Conservation (phyloP, 225 moss, liverwort and hornwort species). For the Polytrichum formosum region DNA sequence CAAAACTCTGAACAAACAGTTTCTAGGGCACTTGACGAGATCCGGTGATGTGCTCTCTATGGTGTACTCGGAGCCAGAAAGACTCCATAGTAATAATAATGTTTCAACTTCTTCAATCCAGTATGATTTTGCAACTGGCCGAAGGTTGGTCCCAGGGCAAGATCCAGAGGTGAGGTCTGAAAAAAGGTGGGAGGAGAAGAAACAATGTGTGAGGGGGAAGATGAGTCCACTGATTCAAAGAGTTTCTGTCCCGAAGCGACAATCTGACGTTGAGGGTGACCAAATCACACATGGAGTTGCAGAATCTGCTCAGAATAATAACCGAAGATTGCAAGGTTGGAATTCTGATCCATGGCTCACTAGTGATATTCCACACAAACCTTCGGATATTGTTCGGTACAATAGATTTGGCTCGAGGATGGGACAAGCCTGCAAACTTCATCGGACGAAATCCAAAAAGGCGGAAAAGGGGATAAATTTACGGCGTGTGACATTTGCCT, state of each 20-base stretch:
- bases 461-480: slow-evolving; percentile 16
- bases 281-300: no score
- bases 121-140: slow-evolving; percentile 40
- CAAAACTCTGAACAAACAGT: slow-evolving; percentile 16
- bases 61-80: slow-evolving; percentile 8
- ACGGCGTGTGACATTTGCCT: slow-evolving; percentile 50
- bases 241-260: no score
- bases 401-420: slow-evolving; percentile 24
- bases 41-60: slow-evolving; percentile 1
- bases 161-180: slow-evolving; percentile 16
- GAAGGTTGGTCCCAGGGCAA: slow-evolving; percentile 25
- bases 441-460: slow-evolving; percentile 5
- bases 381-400: slow-evolving; percentile 35
- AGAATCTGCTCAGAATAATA: neutral
- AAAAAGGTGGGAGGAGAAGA: neutral
- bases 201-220: neutral
- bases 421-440: slow-evolving; percentile 15
- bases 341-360: slow-evolving; percentile 35
- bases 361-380: slow-evolving; percentile 43
- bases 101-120: slow-evolving; percentile 7
- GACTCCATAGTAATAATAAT: neutral
- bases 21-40: slow-evolving; percentile 14
- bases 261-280: no score
- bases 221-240: neutral
- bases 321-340: slow-evolving; percentile 30